Conservation (phyloP, 108 stramenopile species). For the Aurantiochytrium sp. region DNA sequence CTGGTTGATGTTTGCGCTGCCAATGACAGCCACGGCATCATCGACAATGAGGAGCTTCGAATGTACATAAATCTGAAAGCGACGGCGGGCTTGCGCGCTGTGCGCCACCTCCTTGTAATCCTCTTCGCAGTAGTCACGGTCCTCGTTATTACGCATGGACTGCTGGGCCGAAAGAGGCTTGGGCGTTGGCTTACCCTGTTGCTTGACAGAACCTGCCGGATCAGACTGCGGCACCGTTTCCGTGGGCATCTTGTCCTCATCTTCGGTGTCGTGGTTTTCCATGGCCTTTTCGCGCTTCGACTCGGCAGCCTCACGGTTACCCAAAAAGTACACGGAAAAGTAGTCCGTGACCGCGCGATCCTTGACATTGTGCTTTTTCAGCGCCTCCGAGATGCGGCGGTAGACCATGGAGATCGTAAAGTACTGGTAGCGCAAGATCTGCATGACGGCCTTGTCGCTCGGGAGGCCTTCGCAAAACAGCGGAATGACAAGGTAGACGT, state of each 20-base stretch:
- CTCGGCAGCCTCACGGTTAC: constrained; percentile 8
- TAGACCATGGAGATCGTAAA: constrained; percentile 52
- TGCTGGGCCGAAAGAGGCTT: neutral
- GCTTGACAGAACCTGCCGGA: neutral
- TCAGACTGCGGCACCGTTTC: neutral
- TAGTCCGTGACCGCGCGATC: neutral
- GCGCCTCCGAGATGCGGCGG: constrained; percentile 18
- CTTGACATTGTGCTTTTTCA: neutral
- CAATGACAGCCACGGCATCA: constrained; percentile 55
- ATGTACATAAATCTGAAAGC: constrained; percentile 54
- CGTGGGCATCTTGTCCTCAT: neutral
- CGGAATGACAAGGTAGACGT: constrained; percentile 54
- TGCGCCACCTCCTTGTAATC: neutral
- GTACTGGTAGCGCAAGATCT: constrained; percentile 42
- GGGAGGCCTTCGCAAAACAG: constrained; percentile 59
- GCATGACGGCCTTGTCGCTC: constrained; percentile 34
- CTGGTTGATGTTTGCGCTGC: constrained; percentile 61
- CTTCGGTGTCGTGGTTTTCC: neutral
- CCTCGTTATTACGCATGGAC: neutral
- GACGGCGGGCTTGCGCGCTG: neutral
- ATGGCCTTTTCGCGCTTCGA: neutral
- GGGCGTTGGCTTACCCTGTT: neutral
- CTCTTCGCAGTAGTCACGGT: neutral
- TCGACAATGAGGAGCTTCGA: constrained; percentile 65
- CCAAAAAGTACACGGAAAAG: neutral